These are phyloP conservation scores for Saccharomycopsis sp. DNA, from an alignment of 805 yeast genomes.

Conservation along the genomic window DNA sequence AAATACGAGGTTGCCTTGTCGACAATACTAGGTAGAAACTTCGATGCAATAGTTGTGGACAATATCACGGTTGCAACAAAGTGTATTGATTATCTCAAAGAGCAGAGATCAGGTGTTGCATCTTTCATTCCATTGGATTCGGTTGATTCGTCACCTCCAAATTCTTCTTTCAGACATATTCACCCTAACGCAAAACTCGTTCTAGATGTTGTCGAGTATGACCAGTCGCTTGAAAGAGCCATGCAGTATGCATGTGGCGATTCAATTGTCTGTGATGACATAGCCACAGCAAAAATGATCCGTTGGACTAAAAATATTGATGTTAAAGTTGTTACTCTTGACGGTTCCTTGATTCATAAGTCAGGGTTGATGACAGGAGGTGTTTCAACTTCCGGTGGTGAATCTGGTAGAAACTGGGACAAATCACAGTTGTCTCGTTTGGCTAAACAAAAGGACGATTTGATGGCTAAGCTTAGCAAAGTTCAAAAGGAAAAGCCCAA, in stretches of 20 bases:
- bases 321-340: slow-evolving; percentile 69
- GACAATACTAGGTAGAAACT: slow-evolving; percentile 68
- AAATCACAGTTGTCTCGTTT: slow-evolving; percentile 57
- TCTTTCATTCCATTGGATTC: slow-evolving; percentile 86
- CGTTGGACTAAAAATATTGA: slow-evolving; percentile 58
- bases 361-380: slow-evolving; percentile 96
- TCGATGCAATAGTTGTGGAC: slow-evolving; percentile 83
- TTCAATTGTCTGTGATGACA: slow-evolving; percentile 67
- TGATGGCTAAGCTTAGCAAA: slow-evolving; percentile 42
- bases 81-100: slow-evolving; percentile 74
- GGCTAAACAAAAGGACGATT: slow-evolving; percentile 41
- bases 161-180: slow-evolving; percentile 46
- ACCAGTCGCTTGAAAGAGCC: slow-evolving; percentile 63
- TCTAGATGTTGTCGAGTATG: slow-evolving; percentile 67
- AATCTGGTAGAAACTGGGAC: slow-evolving; percentile 53
- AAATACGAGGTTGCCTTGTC: slow-evolving; percentile 69
- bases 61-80: slow-evolving; percentile 58
- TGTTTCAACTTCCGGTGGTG: slow-evolving; percentile 35
- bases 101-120: slow-evolving; percentile 78
- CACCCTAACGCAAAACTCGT: slow-evolving; percentile 55
- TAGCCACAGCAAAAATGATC: slow-evolving; percentile 60
- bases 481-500: slow-evolving; percentile 41
- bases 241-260: slow-evolving; percentile 74
- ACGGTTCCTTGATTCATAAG: slow-evolving; percentile 78
- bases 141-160: slow-evolving; percentile 50